These are phyloP conservation scores for Myxozyma melibiosi DNA, from an alignment of 805 yeast species.

Conservation along the genomic window DNA sequence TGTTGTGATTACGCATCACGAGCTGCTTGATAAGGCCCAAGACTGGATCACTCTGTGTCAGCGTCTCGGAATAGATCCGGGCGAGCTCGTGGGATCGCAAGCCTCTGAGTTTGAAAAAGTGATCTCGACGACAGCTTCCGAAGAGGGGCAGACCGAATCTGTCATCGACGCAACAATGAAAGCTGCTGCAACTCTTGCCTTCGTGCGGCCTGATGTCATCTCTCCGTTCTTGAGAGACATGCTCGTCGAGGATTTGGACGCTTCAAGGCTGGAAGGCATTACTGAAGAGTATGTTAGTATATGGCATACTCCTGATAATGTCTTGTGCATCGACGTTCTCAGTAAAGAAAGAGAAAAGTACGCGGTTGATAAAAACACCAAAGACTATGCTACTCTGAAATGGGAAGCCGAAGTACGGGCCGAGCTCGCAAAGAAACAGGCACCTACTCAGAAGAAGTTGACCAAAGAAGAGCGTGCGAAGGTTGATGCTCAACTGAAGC, in stretches of 20 bases:
- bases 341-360: slow-evolving; percentile 47
- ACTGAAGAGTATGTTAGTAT: slow-evolving; percentile 58
- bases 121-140: slow-evolving; percentile 37
- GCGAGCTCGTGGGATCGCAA: slow-evolving; percentile 48
- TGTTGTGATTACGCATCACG: slow-evolving; percentile 52
- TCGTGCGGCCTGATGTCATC: slow-evolving; percentile 59
- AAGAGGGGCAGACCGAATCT: slow-evolving; percentile 36
- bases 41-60: slow-evolving; percentile 82
- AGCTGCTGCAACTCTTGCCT: slow-evolving; percentile 49
- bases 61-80: slow-evolving; percentile 65
- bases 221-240: slow-evolving; percentile 54
- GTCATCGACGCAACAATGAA: slow-evolving; percentile 36
- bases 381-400: slow-evolving; percentile 79
- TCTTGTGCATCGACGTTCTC: slow-evolving; percentile 65
- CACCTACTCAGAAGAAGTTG: slow-evolving; percentile 51
- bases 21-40: slow-evolving; percentile 45
- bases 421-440: slow-evolving; percentile 55
- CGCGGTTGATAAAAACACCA: slow-evolving; percentile 67
- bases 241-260: slow-evolving; percentile 50
- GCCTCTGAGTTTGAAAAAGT: slow-evolving; percentile 36
- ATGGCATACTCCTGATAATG: slow-evolving; percentile 71
- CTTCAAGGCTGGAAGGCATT: slow-evolving; percentile 44
- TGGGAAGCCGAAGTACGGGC: slow-evolving; percentile 88
- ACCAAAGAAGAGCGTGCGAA: slow-evolving; percentile 74
- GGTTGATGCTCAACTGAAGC: slow-evolving; percentile 62